A percentile compares a stretch with the other conserved stretches of the same genome.
Evolutionary conservation across 2,329 filamentous ascomycete species (phyloP).

Genomic region (Pezicula rhizophila): DNA sequence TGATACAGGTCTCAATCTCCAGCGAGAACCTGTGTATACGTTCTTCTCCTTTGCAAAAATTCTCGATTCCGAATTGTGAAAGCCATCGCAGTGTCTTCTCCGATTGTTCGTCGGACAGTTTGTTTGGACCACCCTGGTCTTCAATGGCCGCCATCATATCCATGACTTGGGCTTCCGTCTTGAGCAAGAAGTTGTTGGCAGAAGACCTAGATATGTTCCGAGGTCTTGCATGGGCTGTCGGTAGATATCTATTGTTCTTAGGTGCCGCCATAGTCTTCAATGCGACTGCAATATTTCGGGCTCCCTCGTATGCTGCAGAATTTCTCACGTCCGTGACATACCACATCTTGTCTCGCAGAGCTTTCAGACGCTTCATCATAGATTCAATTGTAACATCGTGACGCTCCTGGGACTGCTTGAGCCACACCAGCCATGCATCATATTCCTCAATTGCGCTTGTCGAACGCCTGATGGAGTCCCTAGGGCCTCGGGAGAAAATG

Average conservation of each 20-base stretch:
- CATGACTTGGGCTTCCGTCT: conserved; percentile 77
- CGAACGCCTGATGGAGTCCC: conserved; percentile 63
- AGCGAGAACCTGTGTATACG: conserved; percentile 89
- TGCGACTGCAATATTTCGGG: conserved; percentile 77
- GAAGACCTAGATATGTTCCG: conserved; percentile 26
- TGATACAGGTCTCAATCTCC: conserved; percentile 81
- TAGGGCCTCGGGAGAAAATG: conserved; percentile 66
- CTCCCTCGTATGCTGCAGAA: conserved; percentile 81
- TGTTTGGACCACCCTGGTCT: conserved; percentile 86
- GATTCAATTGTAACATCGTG: conserved; percentile 68
- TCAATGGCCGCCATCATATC: conserved; percentile 78
- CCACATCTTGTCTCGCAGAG: conserved; percentile 95
- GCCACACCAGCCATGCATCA: conserved; percentile 75
- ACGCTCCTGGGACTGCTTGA: conserved; percentile 75
- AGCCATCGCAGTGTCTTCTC: conserved; percentile 82
- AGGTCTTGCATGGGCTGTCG: conserved; percentile 30
- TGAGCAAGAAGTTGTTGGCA: conserved; percentile 57
- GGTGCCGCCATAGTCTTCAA: conserved; percentile 83
- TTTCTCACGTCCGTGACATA: conserved; percentile 91
- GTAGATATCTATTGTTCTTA: conserved; percentile 31
- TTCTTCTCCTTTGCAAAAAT: conserved; percentile 92
- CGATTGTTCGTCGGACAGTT: conserved; percentile 91
- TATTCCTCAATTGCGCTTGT: conserved; percentile 71
- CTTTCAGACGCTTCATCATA: conserved; percentile 67
- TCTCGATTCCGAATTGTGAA: conserved; percentile 74